Evolutionary conservation across 352 stramenopile species (phyloP).

Genomic region (Saprolegnia parasitica): DNA sequence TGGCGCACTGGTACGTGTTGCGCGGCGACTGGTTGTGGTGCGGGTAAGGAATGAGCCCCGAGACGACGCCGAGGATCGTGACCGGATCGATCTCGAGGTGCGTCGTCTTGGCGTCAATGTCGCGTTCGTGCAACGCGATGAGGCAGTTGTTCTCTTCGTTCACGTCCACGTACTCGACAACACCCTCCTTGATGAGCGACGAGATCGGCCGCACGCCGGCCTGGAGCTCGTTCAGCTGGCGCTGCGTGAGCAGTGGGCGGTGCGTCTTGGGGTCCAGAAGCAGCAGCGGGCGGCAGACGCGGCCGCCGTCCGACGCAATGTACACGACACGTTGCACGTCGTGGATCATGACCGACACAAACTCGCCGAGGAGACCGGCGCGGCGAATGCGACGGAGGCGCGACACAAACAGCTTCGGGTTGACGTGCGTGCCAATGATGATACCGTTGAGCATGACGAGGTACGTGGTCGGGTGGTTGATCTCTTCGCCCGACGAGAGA

Average conservation of each 20-base stretch:
- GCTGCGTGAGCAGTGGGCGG: slow-evolving; percentile 90
- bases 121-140: slow-evolving; percentile 93
- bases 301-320: slow-evolving; percentile 97
- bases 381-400: slow-evolving; percentile 75
- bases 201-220: slow-evolving; percentile 69
- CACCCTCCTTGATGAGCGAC: slow-evolving; percentile 89
- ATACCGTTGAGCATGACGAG: slow-evolving; percentile 99
- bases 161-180: slow-evolving; percentile 99
- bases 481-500: slow-evolving; percentile 93
- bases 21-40: slow-evolving; percentile 98
- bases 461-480: slow-evolving; percentile 93
- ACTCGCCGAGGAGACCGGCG: slow-evolving; percentile 90
- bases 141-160: slow-evolving; percentile 99
- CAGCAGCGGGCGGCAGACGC: slow-evolving; percentile 96
- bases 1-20: slow-evolving; percentile 99
- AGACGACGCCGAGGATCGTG: slow-evolving; percentile 98
- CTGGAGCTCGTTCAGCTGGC: slow-evolving; percentile 91
- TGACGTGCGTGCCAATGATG: slow-evolving; percentile 95
- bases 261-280: slow-evolving; percentile 89
- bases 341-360: slow-evolving; percentile 99
- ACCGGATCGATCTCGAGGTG: slow-evolving; percentile 99
- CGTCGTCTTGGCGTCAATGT: slow-evolving; percentile 90
- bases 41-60: slow-evolving; percentile 98
- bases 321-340: slow-evolving; percentile 96
- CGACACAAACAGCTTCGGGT: slow-evolving; percentile 88